A percentile compares a stretch with the other conserved stretches of the same genome.
Conservation (phyloP, 1,284 basidiomycete genomes). For the Tausonia pullulans region DNA sequence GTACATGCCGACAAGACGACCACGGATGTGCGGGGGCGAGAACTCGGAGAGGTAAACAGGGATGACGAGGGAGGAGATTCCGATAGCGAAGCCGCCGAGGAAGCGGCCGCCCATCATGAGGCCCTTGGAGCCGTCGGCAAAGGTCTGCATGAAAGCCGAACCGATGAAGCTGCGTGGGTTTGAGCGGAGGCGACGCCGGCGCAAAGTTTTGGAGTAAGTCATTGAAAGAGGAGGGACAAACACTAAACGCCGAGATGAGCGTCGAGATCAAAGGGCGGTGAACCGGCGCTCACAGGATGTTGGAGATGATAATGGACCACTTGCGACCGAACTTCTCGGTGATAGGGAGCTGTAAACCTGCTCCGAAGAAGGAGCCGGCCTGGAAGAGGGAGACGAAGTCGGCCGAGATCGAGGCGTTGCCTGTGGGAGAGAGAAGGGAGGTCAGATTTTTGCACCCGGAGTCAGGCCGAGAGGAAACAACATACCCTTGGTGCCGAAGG, state of each 20-base stretch:
- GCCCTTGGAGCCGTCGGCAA: not conserved
- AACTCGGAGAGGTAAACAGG: conserved; percentile 40
- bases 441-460: not conserved
- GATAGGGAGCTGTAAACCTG: conserved; percentile 4
- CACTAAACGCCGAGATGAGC: not conserved
- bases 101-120: conserved; percentile 14
- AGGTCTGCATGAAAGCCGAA: conserved; percentile 9
- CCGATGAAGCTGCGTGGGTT: conserved; percentile 1
- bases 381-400: conserved; percentile 13
- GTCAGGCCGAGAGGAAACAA: not conserved
- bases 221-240: too few species aligned
- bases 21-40: conserved; percentile 37
- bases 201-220: not conserved
- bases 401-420: not conserved
- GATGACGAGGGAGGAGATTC: conserved; percentile 23
- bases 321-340: conserved; percentile 4
- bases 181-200: too few species aligned
- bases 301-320: conserved; percentile 7
- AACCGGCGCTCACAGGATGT: not conserved
- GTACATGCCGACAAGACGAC: conserved; percentile 43
- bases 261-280: not conserved
- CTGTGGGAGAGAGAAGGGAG: not conserved
- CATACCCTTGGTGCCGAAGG: not conserved
- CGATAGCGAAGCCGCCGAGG: conserved; percentile 14
- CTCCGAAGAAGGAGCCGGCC: conserved; percentile 12